phyloP scores from a whole-genome alignment of 2,329 filamentous ascomycete genomes.

The Trichophyton verrucosum region DNA sequence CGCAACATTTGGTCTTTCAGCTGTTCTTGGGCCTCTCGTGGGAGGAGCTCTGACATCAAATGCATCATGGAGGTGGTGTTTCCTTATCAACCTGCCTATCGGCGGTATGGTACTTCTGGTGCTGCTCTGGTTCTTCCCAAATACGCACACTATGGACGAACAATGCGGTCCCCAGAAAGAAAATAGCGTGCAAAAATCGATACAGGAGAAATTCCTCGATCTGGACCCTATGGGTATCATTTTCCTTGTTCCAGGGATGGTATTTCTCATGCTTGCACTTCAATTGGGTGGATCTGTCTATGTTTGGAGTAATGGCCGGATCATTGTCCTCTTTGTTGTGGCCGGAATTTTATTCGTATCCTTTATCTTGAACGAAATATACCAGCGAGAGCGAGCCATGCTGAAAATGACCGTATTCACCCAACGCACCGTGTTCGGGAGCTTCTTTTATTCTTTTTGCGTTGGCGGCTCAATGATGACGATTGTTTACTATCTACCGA shows the following conservation, averaged over 20 bases:
- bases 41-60: too few relatives aligned
- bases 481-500: conserved; percentile 17
- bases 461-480: conserved; percentile 10
- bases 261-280: conserved; percentile 51
- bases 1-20: too few relatives aligned
- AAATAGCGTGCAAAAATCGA: too few relatives aligned
- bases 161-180: too few relatives aligned
- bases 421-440: neutral
- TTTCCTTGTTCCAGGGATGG: conserved; percentile 25
- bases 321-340: neutral
- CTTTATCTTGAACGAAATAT: conserved; percentile 19
- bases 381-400: conserved; percentile 17
- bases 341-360: conserved; percentile 15
- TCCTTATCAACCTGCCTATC: too few relatives aligned
- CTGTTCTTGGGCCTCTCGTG: too few relatives aligned
- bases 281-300: conserved; percentile 38
- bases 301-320: neutral
- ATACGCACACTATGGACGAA: too few relatives aligned
- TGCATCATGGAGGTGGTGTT: too few relatives aligned
- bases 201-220: too few relatives aligned
- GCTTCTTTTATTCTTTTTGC: neutral
- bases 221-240: too few relatives aligned
- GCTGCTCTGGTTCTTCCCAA: too few relatives aligned
- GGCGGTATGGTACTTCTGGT: too few relatives aligned
- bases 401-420: conserved; percentile 18